Percentiles rank a stretch among this genome's conserved stretches.
These are phyloP conservation scores for Malassezia japonica DNA, from an alignment of 1,284 basidiomycete genomes.

Conservation along the genomic window DNA sequence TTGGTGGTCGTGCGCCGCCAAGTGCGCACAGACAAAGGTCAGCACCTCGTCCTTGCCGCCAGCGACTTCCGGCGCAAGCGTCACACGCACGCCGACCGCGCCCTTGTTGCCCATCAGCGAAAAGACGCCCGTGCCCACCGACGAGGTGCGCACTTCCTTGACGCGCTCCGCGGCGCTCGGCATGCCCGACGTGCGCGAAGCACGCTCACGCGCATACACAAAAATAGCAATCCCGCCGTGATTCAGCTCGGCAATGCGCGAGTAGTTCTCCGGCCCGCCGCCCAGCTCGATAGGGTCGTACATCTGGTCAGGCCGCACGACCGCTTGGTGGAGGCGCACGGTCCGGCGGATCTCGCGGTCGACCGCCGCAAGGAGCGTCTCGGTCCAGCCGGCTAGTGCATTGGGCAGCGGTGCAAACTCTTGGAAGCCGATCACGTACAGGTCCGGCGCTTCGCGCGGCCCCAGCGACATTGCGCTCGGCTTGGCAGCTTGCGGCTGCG, in stretches of 20 bases:
- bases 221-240: conserved; percentile 50
- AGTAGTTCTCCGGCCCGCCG: conserved; percentile 42
- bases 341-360: conserved; percentile 53
- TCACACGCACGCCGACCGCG: conserved; percentile 77
- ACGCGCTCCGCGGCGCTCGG: conserved; percentile 51
- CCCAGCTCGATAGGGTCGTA: conserved; percentile 38
- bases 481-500: conserved; percentile 7
- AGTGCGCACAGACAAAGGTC: conserved; percentile 85
- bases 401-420: conserved; percentile 65
- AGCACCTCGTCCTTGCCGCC: conserved; percentile 28
- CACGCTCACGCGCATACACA: conserved; percentile 66
- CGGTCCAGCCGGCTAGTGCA: conserved; percentile 50
- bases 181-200: not conserved
- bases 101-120: conserved; percentile 82
- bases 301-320: conserved; percentile 31
- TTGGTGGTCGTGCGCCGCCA: conserved; percentile 70
- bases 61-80: conserved; percentile 55
- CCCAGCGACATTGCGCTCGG: conserved; percentile 16
- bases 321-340: conserved; percentile 43
- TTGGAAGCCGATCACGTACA: conserved; percentile 79
- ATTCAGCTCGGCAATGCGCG: conserved; percentile 29
- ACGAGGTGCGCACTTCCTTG: conserved; percentile 38
- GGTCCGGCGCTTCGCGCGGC: conserved; percentile 53
- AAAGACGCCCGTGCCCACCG: conserved; percentile 44
- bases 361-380: conserved; percentile 54